These are phyloP conservation scores for Crucihimalaya himalaica DNA, from an alignment of 345 rosid genomes.

Conservation along the genomic window DNA sequence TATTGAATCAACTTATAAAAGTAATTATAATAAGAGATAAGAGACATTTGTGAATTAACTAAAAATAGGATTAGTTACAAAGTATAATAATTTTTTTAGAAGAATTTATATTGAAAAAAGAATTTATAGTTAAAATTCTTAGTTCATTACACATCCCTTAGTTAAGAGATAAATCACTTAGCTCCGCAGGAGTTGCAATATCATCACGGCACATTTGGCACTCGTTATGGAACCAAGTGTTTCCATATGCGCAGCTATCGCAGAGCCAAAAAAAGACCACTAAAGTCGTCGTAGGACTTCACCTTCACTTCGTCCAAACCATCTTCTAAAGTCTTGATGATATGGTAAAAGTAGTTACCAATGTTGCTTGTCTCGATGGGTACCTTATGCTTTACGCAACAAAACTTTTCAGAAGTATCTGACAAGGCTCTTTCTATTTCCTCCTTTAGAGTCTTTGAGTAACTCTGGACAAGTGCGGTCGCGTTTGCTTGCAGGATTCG, in stretches of 20 bases:
- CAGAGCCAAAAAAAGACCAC: slow-evolving; percentile 16
- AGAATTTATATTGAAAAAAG: too few relatives aligned
- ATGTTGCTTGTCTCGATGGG: not conserved
- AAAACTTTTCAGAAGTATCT: too few relatives aligned
- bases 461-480: not conserved
- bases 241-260: slow-evolving; percentile 26
- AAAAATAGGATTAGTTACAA: too few relatives aligned
- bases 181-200: not conserved
- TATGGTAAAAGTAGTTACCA: slow-evolving; percentile 24
- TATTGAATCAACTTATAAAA: too few relatives aligned
- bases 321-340: slow-evolving; percentile 12
- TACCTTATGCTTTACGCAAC: not conserved
- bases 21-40: too few relatives aligned
- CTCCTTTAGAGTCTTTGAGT: not conserved
- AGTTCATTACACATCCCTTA: not conserved
- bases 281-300: slow-evolving; percentile 1
- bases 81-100: too few relatives aligned
- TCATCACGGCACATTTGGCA: slow-evolving; percentile 21
- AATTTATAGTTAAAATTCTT: too few relatives aligned
- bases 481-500: slow-evolving; percentile 3
- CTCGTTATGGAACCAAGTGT: slow-evolving; percentile 13
- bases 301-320: slow-evolving; percentile 26
- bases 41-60: too few relatives aligned
- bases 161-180: not conserved
- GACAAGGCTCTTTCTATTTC: too few relatives aligned